A percentile compares a stretch with the other conserved stretches of the same genome.
Conservation (phyloP, 2,329 filamentous ascomycete genomes). For the Fusarium sp. region DNA sequence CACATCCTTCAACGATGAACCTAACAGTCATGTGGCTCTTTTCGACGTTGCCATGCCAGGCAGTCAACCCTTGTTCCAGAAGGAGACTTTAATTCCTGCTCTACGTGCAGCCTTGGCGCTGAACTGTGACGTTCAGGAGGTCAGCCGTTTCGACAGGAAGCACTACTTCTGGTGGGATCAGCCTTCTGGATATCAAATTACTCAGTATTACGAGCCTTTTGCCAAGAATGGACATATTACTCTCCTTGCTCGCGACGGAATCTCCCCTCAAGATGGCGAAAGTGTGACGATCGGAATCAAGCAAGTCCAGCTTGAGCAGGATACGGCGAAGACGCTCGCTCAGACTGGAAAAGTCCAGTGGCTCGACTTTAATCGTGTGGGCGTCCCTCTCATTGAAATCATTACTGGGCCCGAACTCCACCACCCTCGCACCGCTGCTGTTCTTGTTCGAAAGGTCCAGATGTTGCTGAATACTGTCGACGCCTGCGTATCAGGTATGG, state of each 20-base stretch:
- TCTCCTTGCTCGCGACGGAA: conserved; percentile 82
- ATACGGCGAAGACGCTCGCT: conserved; percentile 93
- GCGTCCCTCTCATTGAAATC: conserved; percentile 92
- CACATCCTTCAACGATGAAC: conserved; percentile 75
- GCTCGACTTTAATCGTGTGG: conserved; percentile 94
- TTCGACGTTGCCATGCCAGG: conserved; percentile 94
- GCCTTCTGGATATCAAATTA: conserved; percentile 96
- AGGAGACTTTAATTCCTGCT: conserved; percentile 87
- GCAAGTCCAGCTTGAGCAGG: conserved; percentile 97
- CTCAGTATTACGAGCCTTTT: conserved; percentile 88
- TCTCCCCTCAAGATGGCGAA: conserved; percentile 80
- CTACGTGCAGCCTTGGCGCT: conserved; percentile 89
- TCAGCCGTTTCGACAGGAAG: conserved; percentile 93
- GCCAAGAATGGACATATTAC: conserved; percentile 80
- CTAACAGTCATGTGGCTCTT: conserved; percentile 88
- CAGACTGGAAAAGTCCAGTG: conserved; percentile 81
- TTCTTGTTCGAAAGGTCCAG: conserved; percentile 91
- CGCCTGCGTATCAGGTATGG: conserved; percentile 92
- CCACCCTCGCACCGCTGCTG: conserved; percentile 87
- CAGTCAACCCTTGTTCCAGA: conserved; percentile 88
- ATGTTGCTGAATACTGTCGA: conserved; percentile 83
- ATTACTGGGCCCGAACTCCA: conserved; percentile 94
- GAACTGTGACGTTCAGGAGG: conserved; percentile 81
- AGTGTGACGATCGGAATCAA: conserved; percentile 85
- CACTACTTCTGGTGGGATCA: conserved; percentile 99